These are phyloP conservation scores for Articulospora tetracladia DNA, from an alignment of 495 filamentous ascomycete genomes.

Conservation along the genomic window DNA sequence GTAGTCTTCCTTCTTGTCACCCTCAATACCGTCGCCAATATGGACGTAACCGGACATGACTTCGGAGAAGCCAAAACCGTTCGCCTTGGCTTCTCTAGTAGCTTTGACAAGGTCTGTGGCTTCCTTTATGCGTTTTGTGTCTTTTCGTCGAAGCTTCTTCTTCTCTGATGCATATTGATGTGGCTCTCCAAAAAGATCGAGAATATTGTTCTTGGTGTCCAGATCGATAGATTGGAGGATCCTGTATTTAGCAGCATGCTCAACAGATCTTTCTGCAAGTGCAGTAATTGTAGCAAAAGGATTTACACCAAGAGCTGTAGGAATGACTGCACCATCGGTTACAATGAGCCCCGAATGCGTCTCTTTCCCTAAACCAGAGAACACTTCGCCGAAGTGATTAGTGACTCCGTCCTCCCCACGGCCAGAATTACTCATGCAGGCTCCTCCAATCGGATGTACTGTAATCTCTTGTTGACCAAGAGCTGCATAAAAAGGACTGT, in stretches of 20 bases:
- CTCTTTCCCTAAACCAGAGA: constrained; percentile 46
- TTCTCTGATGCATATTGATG: constrained; percentile 6
- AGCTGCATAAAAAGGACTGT: constrained; percentile 51
- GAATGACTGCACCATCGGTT: constrained; percentile 60
- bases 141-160: constrained; percentile 26
- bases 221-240: constrained; percentile 42
- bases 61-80: constrained; percentile 56
- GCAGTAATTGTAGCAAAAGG: constrained; percentile 69
- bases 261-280: constrained; percentile 59
- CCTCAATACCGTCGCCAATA: constrained; percentile 41
- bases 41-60: constrained; percentile 62
- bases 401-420: constrained; percentile 56
- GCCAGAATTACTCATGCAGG: constrained; percentile 57
- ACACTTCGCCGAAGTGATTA: constrained; percentile 58
- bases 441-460: constrained; percentile 67
- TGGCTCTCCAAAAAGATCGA: constrained; percentile 32
- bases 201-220: constrained; percentile 42
- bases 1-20: constrained; percentile 44
- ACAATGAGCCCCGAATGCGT: constrained; percentile 55
- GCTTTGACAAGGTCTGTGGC: constrained; percentile 37
- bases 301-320: constrained; percentile 62
- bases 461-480: constrained; percentile 56
- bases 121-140: constrained; percentile 24
- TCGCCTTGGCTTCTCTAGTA: constrained; percentile 38
- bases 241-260: constrained; percentile 36